phyloP scores from a whole-genome alignment of 2,329 filamentous ascomycete species.

The Ambrosiella cleistominuta region DNA sequence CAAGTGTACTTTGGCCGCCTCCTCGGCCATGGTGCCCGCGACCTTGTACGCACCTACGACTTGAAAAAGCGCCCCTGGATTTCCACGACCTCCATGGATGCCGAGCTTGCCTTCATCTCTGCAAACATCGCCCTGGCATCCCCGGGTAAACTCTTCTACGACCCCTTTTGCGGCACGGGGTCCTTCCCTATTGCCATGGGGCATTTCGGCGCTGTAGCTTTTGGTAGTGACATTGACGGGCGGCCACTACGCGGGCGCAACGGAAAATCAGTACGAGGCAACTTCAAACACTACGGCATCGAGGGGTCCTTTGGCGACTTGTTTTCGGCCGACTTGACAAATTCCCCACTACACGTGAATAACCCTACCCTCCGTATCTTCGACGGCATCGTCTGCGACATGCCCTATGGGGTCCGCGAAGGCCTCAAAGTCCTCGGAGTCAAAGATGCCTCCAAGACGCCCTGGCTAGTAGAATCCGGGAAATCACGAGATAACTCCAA shows the following conservation, averaged over 20 bases:
- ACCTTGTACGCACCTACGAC: conserved; percentile 57
- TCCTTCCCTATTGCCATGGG: conserved; percentile 82
- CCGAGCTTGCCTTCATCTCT: conserved; percentile 76
- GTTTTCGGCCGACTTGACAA: conserved; percentile 75
- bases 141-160: conserved; percentile 75
- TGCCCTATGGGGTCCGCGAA: conserved; percentile 87
- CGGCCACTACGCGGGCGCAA: conserved; percentile 63
- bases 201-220: conserved; percentile 68
- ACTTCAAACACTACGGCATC: conserved; percentile 72
- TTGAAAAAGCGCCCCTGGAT: conserved; percentile 91
- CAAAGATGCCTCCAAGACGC: conserved; percentile 44
- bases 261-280: conserved; percentile 38
- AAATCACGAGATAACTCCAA: conserved; percentile 49
- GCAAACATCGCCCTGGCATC: conserved; percentile 76
- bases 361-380: conserved; percentile 36
- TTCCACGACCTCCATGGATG: conserved; percentile 92
- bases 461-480: conserved; percentile 49
- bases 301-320: conserved; percentile 50
- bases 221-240: conserved; percentile 88
- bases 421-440: conserved; percentile 74
- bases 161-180: conserved; percentile 90
- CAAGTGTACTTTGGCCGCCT: conserved; percentile 49
- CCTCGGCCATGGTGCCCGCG: conserved; percentile 48
- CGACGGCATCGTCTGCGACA: conserved; percentile 88
- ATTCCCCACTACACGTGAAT: conserved; percentile 50